A percentile compares a stretch with the other conserved stretches of the same genome.
Evolutionary conservation across 257 asterid genomes (phyloP).

Genomic region (Capsicum pubescens): DNA sequence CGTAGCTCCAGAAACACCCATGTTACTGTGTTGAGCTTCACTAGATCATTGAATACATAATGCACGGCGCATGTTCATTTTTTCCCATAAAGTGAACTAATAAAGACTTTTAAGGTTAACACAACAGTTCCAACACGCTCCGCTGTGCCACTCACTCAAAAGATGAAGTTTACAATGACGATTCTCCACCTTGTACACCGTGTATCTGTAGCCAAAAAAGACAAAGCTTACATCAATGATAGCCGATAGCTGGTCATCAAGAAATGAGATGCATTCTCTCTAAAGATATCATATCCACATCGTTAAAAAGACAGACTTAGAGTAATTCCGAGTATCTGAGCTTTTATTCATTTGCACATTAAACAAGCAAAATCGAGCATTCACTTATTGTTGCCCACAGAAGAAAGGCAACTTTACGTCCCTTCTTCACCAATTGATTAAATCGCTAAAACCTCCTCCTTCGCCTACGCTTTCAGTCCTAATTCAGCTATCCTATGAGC

Average conservation of each 20-base stretch:
- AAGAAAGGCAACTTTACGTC: not conserved
- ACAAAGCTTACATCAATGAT: not conserved
- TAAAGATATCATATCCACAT: not conserved
- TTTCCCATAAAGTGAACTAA: conserved; percentile 44
- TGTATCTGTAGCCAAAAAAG: not conserved
- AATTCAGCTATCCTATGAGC: not conserved
- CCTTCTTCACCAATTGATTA: not conserved
- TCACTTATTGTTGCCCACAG: not conserved
- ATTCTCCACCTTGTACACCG: not conserved
- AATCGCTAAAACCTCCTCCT: not conserved
- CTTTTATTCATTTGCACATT: not conserved
- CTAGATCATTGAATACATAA: conserved; percentile 56
- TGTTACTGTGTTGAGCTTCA: conserved; percentile 43
- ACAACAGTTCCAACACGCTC: not conserved
- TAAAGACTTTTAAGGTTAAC: conserved; percentile 14
- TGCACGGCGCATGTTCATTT: conserved; percentile 57
- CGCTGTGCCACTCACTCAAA: not conserved
- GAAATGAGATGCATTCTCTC: not conserved
- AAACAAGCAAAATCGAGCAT: not conserved
- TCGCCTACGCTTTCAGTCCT: not conserved
- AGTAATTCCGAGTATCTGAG: not conserved
- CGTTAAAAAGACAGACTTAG: no score
- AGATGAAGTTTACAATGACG: not conserved
- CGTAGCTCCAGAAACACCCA: conserved; percentile 55
- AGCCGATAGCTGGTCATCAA: not conserved